Evolutionary conservation across 306 rosid genomes (phyloP), one percentile per base, ranked within the genome.

Genomic region (Phaseolus lunatus): DNA sequence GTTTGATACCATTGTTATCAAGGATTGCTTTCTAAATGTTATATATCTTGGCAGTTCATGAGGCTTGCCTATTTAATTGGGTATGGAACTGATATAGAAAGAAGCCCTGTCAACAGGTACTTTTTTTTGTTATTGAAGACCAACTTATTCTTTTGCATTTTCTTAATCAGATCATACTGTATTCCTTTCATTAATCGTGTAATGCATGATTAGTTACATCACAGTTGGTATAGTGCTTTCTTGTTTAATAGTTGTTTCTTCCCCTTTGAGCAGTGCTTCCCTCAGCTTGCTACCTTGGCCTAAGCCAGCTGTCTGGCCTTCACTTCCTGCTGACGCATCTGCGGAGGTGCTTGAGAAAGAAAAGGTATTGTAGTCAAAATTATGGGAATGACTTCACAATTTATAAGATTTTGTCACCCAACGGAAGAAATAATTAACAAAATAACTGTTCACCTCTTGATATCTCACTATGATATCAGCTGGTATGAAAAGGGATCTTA

Each of bases 231-330:
- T 52, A 29, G 14, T 44, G 62, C 39, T 61, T 73, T 77, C 48
- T 33, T 49, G 52, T 57, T 73, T 77, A 27, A 70, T 71, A 23
- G 48, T 19, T 75, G 39, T 62, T 80, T 71, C 64, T 57, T 57
- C 80, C 62, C 76, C 57, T 81, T 73, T 76, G 86, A 80, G 73
- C 88, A 95, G 99, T 82, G 97, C 97, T 83, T 86, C 86, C 76
- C 96, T 92, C 83, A 95, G 99, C 88, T 92, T 95, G 93, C 89
- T 95, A 64, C 94, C 98, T 70, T 95, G 99, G 99, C 99, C 99
- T 65, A 95, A 87, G 88, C 97, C 99, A 77, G 89, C 90, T 73
- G 84, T 85, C 62, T 95, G 99, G 99, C 99, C 99, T 65, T 78
- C 81, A 47, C 89, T 89, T 86, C 97, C 99, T 79, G 80, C 90